Evolutionary conservation across 441 rosid species (phyloP), one percentile per base, ranked within the genome.

Genomic region (Lepidium campestre): DNA sequence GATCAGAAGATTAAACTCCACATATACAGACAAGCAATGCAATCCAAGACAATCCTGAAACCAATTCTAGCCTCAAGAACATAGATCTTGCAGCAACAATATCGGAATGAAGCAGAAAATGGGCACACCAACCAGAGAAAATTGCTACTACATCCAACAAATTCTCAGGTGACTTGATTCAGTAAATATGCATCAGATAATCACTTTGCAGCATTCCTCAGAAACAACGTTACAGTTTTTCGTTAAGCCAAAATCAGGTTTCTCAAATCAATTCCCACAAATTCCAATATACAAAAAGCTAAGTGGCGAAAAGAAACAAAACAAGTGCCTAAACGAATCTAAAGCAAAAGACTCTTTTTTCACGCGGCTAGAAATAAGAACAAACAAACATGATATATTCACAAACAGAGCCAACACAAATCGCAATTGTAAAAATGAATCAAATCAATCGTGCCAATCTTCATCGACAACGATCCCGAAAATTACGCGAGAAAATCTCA

Each of bases 361-460:
- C n/a, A n/a, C n/a, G n/a, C n/a, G n/a, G n/a, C n/a, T n/a, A n/a
- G n/a, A n/a, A n/a, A n/a, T n/a, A n/a, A 25, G 34, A 47, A 9
- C 2, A 65, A 31, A 40, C 42, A 35, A 65, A 63, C 57, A 47
- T 23, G 37, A 27, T 19, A 3, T 49, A 1, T 50, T 41, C 17
- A 20, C 12, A 67, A 67, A 20, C 73, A 39, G 42, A 58, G 57
- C 42, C n/a, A 50, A 59, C 31, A 48, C 36, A 40, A 57, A 68
- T 31, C 23, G n/a, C 7, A 39, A 48, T n/a, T 39, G 18, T 7
- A 15, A 20, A 10, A 20, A 48, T 46, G 3, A 19, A 67, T 57
- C 39, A 56, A 48, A 37, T n/a, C 49, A 48, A 48, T 48, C n/a
- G n/a, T n/a, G n/a, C 53, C 23, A 27, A 53, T 7, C 19, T 31